Evolutionary conservation across 805 yeast genomes (phyloP), one percentile per base, ranked within the genome.

Genomic region (Candida xyloterini): DNA sequence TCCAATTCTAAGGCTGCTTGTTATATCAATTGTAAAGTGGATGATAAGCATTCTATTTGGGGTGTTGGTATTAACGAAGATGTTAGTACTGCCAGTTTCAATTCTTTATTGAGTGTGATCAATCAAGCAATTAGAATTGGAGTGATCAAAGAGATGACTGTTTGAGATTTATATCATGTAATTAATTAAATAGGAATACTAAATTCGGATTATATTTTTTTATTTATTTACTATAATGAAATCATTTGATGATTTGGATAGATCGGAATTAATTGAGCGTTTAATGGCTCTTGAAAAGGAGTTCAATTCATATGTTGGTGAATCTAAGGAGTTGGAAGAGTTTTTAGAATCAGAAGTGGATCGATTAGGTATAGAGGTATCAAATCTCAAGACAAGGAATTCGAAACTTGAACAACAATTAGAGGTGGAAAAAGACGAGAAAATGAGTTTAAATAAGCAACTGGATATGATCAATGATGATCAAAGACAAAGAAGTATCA

Each of bases 1-100:
- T 79, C 90, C 8, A 67, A 72, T 42, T 71, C 85, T 37, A 74
- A 76, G 60, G 95, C 95, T 38, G 93, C 84, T 10, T 76, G 91
- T n/a, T 85, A 81, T 53, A 74, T 78, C 50, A 69, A 70, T 46
- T 54, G 56, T 42, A 43, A 46, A 20, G 56, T 63, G 43, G 51
- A 53, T 15, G 60, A 56, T 27, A 29, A 50, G 39, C 24, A 38
- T 14, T 35, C 52, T 15, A 52, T 63, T 41, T 76, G 81, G 81
- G 81, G 81, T 47, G 77, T 74, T 37, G 81, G 81, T 42, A 70
- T 76, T 30, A 67, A 74, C 55, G 78, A 71, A 49, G 80, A 76
- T 60, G 78, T 73, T 28, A 67, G 78, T 7, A 74, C 71, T 46
- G 78, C 80, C 20, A 72, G 79, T 27, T 70, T 74, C 56, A 65